phyloP scores from a whole-genome alignment of 2,329 filamentous ascomycete species.

The Grosmannia huntii region DNA sequence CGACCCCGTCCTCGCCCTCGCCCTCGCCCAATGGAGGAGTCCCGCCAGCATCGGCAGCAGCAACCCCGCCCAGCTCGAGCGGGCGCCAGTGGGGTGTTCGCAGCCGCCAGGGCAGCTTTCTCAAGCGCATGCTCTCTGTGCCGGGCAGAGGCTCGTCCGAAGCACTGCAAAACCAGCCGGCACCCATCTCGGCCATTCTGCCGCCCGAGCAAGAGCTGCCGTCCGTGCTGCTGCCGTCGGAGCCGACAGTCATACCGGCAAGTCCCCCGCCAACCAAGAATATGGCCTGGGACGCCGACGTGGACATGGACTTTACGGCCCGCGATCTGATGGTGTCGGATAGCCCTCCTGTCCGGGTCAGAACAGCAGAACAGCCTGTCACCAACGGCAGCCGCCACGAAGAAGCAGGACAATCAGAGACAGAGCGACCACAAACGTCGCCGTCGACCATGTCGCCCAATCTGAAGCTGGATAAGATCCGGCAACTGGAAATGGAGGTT shows the following conservation, averaged over 20 bases:
- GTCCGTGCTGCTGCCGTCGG: not conserved
- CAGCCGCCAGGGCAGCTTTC: slow-evolving; percentile 4
- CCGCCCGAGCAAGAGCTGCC: not conserved
- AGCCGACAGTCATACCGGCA: not conserved
- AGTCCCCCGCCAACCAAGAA: slow-evolving; percentile 30
- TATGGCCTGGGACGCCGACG: slow-evolving; percentile 42
- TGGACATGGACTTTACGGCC: slow-evolving; percentile 45
- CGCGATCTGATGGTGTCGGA: slow-evolving; percentile 41
- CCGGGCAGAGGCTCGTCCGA: not conserved
- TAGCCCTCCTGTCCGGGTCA: slow-evolving; percentile 37
- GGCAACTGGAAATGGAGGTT: slow-evolving; percentile 11
- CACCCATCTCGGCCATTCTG: not conserved
- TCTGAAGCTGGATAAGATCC: slow-evolving; percentile 31
- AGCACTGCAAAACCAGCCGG: not conserved
- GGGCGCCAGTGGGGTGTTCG: not conserved
- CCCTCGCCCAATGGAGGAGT: not conserved
- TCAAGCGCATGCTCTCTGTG: slow-evolving; percentile 3
- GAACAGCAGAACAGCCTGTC: slow-evolving; percentile 16
- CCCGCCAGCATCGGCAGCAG: not conserved
- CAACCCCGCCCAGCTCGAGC: not conserved
- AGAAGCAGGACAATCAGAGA: not conserved
- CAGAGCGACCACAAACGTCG: too few species aligned
- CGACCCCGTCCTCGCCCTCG: slow-evolving; percentile 12
- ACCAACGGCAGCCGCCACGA: not conserved
- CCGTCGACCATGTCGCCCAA: slow-evolving; percentile 16